Conservation (phyloP, 208 protist genomes). For the Crithidia expoeki region DNA sequence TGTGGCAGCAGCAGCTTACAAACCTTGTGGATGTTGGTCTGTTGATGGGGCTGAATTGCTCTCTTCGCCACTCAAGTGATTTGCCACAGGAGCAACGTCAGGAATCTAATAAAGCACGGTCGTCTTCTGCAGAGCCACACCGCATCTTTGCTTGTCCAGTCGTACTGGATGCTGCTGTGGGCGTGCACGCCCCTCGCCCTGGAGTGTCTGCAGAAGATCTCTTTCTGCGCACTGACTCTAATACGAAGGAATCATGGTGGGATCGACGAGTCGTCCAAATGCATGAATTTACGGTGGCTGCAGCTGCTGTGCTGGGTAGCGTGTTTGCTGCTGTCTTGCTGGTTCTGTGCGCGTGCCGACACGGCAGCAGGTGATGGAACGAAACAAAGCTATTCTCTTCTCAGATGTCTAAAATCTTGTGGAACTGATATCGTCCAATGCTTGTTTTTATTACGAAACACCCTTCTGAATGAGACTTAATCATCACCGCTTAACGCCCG, state of each 20-base stretch:
- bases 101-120: neutral
- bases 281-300: neutral
- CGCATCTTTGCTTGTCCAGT: neutral
- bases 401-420: too few relatives aligned
- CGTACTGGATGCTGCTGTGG: neutral
- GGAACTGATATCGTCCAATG: too few relatives aligned
- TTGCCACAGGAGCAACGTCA: neutral
- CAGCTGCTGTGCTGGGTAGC: neutral
- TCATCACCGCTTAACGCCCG: too few relatives aligned
- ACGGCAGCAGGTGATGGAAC: neutral
- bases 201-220: constrained; percentile 4
- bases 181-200: constrained; percentile 3
- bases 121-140: neutral
- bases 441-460: too few relatives aligned
- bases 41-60: neutral
- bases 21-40: neutral
- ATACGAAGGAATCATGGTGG: constrained; percentile 4
- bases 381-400: too few relatives aligned
- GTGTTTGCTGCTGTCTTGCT: neutral
- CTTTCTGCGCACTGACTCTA: neutral
- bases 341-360: neutral
- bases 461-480: too few relatives aligned
- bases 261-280: neutral
- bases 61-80: neutral
- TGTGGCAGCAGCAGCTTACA: constrained; percentile 7